A percentile compares a stretch with the other conserved stretches of the same genome.
phyloP scores from a whole-genome alignment of 75 land plant species.

The Picea sitchensis region DNA sequence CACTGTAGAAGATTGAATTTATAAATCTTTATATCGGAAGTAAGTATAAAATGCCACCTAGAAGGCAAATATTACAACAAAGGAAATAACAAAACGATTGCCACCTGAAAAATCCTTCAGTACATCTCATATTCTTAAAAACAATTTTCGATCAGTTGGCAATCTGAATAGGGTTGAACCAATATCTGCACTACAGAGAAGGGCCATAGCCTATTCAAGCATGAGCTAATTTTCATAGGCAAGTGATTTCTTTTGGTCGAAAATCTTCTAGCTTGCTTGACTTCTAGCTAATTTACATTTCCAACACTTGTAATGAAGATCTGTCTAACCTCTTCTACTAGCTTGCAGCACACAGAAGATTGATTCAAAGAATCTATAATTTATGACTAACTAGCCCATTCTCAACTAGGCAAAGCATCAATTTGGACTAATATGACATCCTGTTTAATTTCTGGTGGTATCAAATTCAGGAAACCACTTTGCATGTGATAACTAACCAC shows the following conservation, averaged over 20 bases:
- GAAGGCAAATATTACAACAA: background rate
- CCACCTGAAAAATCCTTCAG: background rate
- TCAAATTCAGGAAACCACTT: too few relatives aligned
- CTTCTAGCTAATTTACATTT: background rate
- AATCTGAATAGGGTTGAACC: background rate
- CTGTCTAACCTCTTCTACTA: background rate
- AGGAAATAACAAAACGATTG: background rate
- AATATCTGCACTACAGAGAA: background rate
- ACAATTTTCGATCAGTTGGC: background rate
- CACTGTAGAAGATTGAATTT: conserved; percentile 24
- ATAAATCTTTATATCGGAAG: background rate
- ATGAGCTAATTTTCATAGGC: too few relatives aligned
- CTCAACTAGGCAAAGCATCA: background rate
- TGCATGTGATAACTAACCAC: too few relatives aligned
- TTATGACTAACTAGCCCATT: too few relatives aligned
- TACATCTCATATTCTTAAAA: background rate
- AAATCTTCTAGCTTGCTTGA: too few relatives aligned
- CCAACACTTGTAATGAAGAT: background rate
- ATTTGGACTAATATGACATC: too few relatives aligned
- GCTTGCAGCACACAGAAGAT: background rate
- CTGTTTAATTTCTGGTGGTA: too few relatives aligned
- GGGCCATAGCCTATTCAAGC: too few relatives aligned
- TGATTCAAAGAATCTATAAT: background rate
- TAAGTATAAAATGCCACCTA: background rate
- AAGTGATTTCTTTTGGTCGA: too few relatives aligned